phyloP scores from a whole-genome alignment of 441 rosid genomes.

The Capsella rubella region DNA sequence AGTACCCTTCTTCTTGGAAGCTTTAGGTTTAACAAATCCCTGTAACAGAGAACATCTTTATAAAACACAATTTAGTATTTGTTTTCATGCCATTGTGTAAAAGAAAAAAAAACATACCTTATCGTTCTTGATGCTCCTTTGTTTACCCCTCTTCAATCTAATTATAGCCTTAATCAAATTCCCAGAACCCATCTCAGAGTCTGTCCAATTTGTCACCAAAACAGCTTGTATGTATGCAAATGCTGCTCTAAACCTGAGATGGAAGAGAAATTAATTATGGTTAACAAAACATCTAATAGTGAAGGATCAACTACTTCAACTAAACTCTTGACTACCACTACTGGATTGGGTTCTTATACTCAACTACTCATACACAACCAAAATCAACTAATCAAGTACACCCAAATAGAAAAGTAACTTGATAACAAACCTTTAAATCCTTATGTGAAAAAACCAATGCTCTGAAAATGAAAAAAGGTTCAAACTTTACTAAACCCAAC shows the following conservation, averaged over 20 bases:
- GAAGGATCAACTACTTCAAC: neutral
- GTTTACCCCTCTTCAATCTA: constrained; percentile 63
- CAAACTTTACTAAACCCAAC: neutral
- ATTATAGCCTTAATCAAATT: constrained; percentile 77
- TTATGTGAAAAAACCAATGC: constrained; percentile 4
- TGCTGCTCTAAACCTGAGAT: constrained; percentile 48
- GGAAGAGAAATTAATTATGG: constrained; percentile 3
- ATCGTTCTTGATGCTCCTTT: constrained; percentile 48
- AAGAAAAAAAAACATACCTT: constrained; percentile 52
- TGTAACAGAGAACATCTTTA: constrained; percentile 40
- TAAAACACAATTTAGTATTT: constrained; percentile 1
- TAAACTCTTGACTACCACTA: neutral
- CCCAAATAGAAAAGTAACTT: neutral
- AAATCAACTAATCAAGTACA: constrained; percentile 8
- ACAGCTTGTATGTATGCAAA: constrained; percentile 27
- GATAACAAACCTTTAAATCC: neutral
- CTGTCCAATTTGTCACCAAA: constrained; percentile 20
- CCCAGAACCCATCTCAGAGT: constrained; percentile 71
- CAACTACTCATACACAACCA: constrained; percentile 21
- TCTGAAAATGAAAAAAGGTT: constrained; percentile 9
- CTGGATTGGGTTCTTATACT: constrained; percentile 1
- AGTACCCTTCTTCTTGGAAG: constrained; percentile 64
- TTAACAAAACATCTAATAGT: neutral
- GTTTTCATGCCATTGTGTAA: neutral
- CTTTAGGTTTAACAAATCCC: constrained; percentile 66